These are phyloP conservation scores for Stereum hirsutum DNA, from an alignment of 1,284 basidiomycete species.

Conservation along the genomic window DNA sequence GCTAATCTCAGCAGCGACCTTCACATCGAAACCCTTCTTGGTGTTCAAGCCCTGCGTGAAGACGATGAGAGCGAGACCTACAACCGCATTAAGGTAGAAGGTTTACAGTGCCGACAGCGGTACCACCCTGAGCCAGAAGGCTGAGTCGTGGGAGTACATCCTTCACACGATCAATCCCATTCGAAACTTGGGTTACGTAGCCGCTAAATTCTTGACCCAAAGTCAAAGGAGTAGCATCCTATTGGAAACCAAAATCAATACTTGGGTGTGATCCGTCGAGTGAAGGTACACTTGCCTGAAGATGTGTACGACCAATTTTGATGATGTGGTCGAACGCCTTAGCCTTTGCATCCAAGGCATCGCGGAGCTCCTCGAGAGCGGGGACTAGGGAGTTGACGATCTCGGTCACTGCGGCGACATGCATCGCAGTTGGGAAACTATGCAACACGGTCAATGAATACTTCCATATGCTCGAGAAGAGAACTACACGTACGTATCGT, in stretches of 20 bases:
- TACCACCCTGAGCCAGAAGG: conserved; percentile 94
- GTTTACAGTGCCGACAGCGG: conserved; percentile 92
- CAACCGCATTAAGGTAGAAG: background rate
- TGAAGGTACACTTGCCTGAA: conserved; percentile 49
- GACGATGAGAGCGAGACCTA: conserved; percentile 1
- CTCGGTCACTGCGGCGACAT: conserved; percentile 92
- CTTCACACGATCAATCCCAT: conserved; percentile 85
- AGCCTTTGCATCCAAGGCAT: conserved; percentile 79
- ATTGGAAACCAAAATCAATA: conserved; percentile 5
- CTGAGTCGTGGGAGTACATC: conserved; percentile 82
- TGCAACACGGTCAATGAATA: background rate
- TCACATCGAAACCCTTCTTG: conserved; percentile 92
- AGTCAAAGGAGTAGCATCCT: conserved; percentile 97
- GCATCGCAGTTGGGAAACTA: conserved; percentile 99
- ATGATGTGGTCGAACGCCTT: conserved; percentile 85
- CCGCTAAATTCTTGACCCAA: conserved; percentile 99
- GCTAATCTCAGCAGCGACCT: conserved; percentile 88
- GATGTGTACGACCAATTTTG: conserved; percentile 98
- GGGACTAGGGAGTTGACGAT: conserved; percentile 79
- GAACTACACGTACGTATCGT: conserved; percentile 75
- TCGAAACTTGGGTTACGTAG: conserved; percentile 92
- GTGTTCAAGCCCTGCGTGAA: conserved; percentile 84
- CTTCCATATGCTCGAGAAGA: background rate
- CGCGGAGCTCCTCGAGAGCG: conserved; percentile 76
- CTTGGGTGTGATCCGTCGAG: background rate